Conservation (phyloP, 495 filamentous ascomycete species). For the Aspergillus bertholletiae region DNA sequence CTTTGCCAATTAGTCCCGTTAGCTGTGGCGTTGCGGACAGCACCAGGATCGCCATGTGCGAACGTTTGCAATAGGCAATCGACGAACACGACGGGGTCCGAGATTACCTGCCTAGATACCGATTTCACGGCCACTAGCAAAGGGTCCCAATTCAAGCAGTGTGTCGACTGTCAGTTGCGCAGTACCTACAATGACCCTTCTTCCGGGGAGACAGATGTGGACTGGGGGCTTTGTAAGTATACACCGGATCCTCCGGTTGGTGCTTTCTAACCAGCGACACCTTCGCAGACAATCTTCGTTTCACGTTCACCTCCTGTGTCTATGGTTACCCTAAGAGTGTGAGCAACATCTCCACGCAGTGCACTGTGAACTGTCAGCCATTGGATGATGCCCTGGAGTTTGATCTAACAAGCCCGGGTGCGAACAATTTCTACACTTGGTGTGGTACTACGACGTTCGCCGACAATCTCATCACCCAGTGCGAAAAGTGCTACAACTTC, state of each 20-base stretch:
- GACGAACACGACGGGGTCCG: slow-evolving; percentile 42
- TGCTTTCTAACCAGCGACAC: not conserved
- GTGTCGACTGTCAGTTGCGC: slow-evolving; percentile 55
- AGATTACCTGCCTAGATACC: slow-evolving; percentile 54
- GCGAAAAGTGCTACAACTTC: slow-evolving; percentile 45
- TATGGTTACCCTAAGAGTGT: slow-evolving; percentile 36
- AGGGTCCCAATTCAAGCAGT: slow-evolving; percentile 53
- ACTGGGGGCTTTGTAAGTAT: slow-evolving; percentile 58
- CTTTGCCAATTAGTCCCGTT: slow-evolving; percentile 18
- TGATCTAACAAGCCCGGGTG: slow-evolving; percentile 25
- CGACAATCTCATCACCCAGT: slow-evolving; percentile 38
- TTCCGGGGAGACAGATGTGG: slow-evolving; percentile 51
- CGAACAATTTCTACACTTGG: slow-evolving; percentile 29
- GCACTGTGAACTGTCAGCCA: slow-evolving; percentile 37
- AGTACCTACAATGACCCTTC: slow-evolving; percentile 46
- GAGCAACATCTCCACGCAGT: slow-evolving; percentile 38
- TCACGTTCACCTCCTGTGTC: slow-evolving; percentile 42
- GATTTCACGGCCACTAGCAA: slow-evolving; percentile 37
- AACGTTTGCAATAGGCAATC: slow-evolving; percentile 42
- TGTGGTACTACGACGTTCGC: slow-evolving; percentile 34
- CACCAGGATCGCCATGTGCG: slow-evolving; percentile 52
- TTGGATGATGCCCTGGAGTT: slow-evolving; percentile 34
- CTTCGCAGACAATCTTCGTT: slow-evolving; percentile 47
- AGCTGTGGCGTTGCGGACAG: slow-evolving; percentile 28
- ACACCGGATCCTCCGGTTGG: not conserved